Percentiles rank a stretch among this genome's conserved stretches.
These are phyloP conservation scores for Fusarium sterilihyphosum DNA, from an alignment of 2,329 filamentous ascomycete genomes.

Conservation along the genomic window DNA sequence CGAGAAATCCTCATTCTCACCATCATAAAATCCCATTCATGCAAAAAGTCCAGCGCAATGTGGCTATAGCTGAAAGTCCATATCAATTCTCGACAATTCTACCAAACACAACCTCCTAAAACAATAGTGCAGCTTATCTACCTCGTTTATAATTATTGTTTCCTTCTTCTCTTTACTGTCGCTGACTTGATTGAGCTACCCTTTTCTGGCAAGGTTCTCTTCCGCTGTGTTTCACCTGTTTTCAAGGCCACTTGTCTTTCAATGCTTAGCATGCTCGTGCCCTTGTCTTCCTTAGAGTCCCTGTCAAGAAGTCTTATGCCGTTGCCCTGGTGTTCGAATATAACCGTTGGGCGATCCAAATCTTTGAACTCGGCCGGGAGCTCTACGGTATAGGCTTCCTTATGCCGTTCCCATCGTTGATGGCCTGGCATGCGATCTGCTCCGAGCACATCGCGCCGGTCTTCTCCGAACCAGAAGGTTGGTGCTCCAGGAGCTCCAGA, in stretches of 20 bases:
- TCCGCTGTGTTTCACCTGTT: background rate
- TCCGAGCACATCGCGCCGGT: constrained; percentile 40
- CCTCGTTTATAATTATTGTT: background rate
- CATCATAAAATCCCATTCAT: background rate
- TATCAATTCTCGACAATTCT: background rate
- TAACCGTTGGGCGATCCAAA: constrained; percentile 20
- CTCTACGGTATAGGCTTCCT: background rate
- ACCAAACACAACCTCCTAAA: background rate
- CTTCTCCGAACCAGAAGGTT: constrained; percentile 41
- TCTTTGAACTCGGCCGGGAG: constrained; percentile 1
- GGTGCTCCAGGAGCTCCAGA: constrained; percentile 28
- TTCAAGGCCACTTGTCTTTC: constrained; percentile 18
- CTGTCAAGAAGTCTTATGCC: constrained; percentile 22
- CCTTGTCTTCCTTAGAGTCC: constrained; percentile 18
- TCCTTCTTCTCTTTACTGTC: background rate
- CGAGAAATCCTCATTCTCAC: background rate
- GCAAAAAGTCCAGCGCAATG: background rate
- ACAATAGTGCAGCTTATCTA: background rate
- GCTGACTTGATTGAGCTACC: background rate
- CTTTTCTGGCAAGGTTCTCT: background rate
- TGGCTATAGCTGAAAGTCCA: background rate
- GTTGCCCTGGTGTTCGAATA: constrained; percentile 30
- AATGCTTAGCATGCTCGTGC: constrained; percentile 30
- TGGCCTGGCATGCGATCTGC: constrained; percentile 44
- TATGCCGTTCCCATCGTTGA: constrained; percentile 37